Base-by-base conservation (phyloP, 441 rosid genomes). In the Capsella rubella region DNA sequence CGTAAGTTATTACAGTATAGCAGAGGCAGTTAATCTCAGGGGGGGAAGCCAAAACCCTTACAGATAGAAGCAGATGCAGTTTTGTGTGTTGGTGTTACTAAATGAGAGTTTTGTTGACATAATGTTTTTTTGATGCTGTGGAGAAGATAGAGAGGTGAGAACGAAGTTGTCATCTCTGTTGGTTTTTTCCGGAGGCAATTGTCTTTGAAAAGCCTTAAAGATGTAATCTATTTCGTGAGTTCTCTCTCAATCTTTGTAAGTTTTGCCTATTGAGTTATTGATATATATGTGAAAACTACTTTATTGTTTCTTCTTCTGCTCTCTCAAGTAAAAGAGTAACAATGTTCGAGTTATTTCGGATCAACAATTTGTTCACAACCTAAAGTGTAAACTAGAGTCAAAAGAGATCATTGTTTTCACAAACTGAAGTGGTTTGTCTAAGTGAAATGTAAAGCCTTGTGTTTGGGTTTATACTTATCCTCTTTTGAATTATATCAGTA, bases 211-310 rank as follows among this genome's bases (percentile, higher is more conserved):
- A 61, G 61, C 62, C 52, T 42, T 52, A 42, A 4, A 40, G 16
- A n/a, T 73, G 45, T 21, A 15, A n/a, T 55, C 12, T 8, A 11
- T 64, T 45, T 64, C 52, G 70, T 72, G 14, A 31, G n/a, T 45
- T 56, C 75, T 64, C 75, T 64, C 75, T 64, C 70, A 8, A 4
- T 77, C 80, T 77, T 71, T 77, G 80, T 77, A 77, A 77, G 80
- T 77, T 71, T 77, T 71, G 80, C 67, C 67, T 70, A 4, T 77
- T 64, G 63, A 57, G 72, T 69, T 76, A 42, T 61, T 62, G 40
- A 72, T 63, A 32, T 16, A 9, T 57, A 42, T 62, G 74, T 70
- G 76, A 70, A 47, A 51, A 13, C 52, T 50, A 32, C 34, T 50
- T 58, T 51, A 18, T 71, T 61, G 49, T 70, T 70, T 50, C 40